These are phyloP conservation scores for Clonostachys sp. DNA, from an alignment of 2,329 filamentous ascomycete species.

Conservation along the genomic window DNA sequence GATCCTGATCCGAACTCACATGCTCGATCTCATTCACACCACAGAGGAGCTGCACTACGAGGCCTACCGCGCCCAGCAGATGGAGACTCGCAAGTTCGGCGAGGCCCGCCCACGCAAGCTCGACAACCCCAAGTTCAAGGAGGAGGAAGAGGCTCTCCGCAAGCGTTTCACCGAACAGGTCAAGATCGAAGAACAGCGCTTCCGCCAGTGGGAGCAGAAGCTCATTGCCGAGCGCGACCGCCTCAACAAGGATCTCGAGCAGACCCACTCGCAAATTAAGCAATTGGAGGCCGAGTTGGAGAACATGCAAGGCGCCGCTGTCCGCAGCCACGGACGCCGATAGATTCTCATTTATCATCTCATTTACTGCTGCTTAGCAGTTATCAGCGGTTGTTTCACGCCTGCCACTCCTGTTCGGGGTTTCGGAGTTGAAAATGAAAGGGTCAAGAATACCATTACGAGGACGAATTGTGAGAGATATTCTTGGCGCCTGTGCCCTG, in stretches of 20 bases:
- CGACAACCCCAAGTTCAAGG: constrained; percentile 99
- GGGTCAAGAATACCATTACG: constrained; percentile 20
- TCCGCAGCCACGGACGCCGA: constrained; percentile 88
- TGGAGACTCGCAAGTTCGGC: constrained; percentile 99
- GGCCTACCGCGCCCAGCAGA: constrained; percentile 97
- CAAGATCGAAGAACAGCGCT: constrained; percentile 99
- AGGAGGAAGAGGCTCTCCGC: constrained; percentile 95
- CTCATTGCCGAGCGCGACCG: constrained; percentile 97
- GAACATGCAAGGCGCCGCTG: constrained; percentile 82
- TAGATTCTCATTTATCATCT: constrained; percentile 37
- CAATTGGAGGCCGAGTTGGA: constrained; percentile 90
- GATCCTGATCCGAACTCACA: constrained; percentile 97
- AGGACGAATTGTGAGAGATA: constrained; percentile 9
- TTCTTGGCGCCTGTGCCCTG: neutral
- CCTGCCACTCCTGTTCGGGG: constrained; percentile 19
- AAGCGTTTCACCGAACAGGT: constrained; percentile 99
- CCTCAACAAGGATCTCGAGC: constrained; percentile 99
- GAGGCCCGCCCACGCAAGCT: constrained; percentile 96
- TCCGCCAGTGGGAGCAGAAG: constrained; percentile 99
- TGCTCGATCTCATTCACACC: constrained; percentile 99
- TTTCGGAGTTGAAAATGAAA: constrained; percentile 27
- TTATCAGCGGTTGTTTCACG: constrained; percentile 15
- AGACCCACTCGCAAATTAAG: constrained; percentile 93
- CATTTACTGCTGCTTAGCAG: constrained; percentile 18
- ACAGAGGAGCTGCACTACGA: constrained; percentile 99